Evolutionary conservation across 2,329 filamentous ascomycete species (phyloP).

Genomic region (Colletotrichum tofieldiae): DNA sequence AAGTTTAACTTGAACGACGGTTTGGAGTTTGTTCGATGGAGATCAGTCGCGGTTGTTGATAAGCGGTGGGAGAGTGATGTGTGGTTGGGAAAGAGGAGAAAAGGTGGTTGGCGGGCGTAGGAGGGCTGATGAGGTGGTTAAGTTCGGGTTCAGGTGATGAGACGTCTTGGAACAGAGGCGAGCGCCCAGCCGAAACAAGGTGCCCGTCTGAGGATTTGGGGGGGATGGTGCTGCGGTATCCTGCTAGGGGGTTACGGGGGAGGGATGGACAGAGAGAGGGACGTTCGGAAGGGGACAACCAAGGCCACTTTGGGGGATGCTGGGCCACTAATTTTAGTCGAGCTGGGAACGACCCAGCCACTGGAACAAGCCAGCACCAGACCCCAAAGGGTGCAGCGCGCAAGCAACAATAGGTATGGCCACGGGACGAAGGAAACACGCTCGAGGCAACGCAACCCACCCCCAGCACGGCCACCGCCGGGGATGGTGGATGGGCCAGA

Average conservation of each 20-base stretch:
- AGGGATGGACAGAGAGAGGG: constrained; percentile 1
- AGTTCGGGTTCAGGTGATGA: constrained; percentile 43
- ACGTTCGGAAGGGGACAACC: constrained; percentile 23
- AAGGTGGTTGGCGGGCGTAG: constrained; percentile 41
- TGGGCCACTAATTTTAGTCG: constrained; percentile 41
- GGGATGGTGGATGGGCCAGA: not conserved
- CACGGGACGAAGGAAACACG: not conserved
- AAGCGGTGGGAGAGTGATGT: constrained; percentile 22
- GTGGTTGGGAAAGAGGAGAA: constrained; percentile 42
- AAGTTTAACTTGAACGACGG: constrained; percentile 20
- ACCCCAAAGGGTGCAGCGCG: constrained; percentile 16
- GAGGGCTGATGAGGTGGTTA: constrained; percentile 43
- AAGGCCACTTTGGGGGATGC: constrained; percentile 27
- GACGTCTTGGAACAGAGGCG: constrained; percentile 42
- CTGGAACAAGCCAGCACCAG: constrained; percentile 31
- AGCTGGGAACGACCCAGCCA: constrained; percentile 43
- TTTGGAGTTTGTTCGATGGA: constrained; percentile 28
- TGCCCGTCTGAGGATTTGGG: constrained; percentile 43
- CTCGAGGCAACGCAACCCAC: not conserved
- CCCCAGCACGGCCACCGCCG: constrained; percentile 21
- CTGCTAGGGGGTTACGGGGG: constrained; percentile 19
- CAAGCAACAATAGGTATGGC: not conserved
- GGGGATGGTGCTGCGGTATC: constrained; percentile 30
- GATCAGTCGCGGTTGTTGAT: constrained; percentile 27
- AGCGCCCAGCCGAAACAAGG: constrained; percentile 42